Base-by-base conservation (phyloP, 2,329 filamentous ascomycete genomes). In the Colletotrichum camelliae region DNA sequence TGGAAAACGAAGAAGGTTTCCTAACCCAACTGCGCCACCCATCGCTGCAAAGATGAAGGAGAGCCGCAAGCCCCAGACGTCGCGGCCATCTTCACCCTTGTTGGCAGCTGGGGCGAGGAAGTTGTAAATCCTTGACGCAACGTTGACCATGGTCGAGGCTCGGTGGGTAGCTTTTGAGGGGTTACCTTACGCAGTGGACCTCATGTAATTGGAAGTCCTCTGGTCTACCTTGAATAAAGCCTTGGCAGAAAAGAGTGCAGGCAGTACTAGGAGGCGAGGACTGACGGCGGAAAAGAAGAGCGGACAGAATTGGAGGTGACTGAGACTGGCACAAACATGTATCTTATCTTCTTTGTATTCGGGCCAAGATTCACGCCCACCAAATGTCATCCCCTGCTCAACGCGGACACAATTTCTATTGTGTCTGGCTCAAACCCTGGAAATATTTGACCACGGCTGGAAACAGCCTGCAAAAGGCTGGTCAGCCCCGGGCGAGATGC, bases 1-100 rank as follows among this genome's bases (percentile, higher is more conserved):
- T 0, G 89, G 89, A 75, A 89, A 91, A 35, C 89, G 85, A 4
- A 91, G 83, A n/a, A 91, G 81, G 67, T 91, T 91, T 13, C 89
- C 89, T 68, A 89, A 86, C 27, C 89, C 89, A 5, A 88, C 87
- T 48, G 87, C 89, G 35, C 89, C 89, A 13, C 89, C 88, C 88
- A 88, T 88, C 2, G 87, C 85, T 27, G 87, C 87, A 7, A 89
- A 86, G 9, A 89, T 81, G 77, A 88, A 89, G 10, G 87, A 85
- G 7, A 86, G 81, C 27, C 87, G 82, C 1, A 86, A 88, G 0
- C 86, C 86, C 86, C 87, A 89, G 76, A 87, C 85, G 79, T 88
- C 87, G 27, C 80, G 80, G 5, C 80, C 79, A 57, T 82, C 80
- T 18, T 80, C 78, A 4, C 77, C 77, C 66, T 81, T 79, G 4